Evolutionary conservation across 495 filamentous ascomycete species (phyloP), one percentile per base, ranked within the genome.

Genomic region (Aspergillus diversus): DNA sequence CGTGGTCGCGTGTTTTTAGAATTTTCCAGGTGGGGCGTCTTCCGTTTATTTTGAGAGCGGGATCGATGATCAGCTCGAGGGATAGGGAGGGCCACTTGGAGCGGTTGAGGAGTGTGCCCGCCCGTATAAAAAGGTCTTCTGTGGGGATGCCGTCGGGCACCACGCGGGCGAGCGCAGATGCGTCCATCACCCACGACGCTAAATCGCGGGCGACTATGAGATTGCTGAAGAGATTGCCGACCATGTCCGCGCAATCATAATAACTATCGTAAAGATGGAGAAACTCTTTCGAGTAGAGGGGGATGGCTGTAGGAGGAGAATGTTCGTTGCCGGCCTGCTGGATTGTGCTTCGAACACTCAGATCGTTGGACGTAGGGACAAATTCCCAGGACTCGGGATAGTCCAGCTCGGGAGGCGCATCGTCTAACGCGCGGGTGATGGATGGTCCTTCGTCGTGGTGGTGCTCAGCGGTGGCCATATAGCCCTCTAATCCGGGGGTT

Each of bases 101-200:
- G n/a, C 82, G 81, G 59, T 87, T 84, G 5, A 89, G 73, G 1
- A 81, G 69, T 33, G 76, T 71, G 53, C 86, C 84, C 33, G 80
- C 81, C 56, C 81, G 74, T 35, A 81, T 80, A 59, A 84, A 84
- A 13, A 82, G 75, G 11, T 84, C 81, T 39, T 77, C 74, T 15
- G 74, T 70, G 27, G 72, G 63, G 9, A 75, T 73, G 9, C 80
- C 81, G 59, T 79, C 75, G 4, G 77, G n/a, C n/a, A n/a, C 72
- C 9, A 77, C 77, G 33, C 70, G 69, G 5, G 72, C 66, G 15
- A 86, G 68, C 6, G 78, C 74, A 2, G 83, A 83, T n/a, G 81
- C 80, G 64, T 92, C 87, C 15, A 81, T 85, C 11, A 93, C 77
- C 93, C 93, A 97, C 6, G 77, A 75, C 0, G 89, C 85, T 63